phyloP scores from a whole-genome alignment of 1,284 basidiomycete genomes.

The Tilletia walkeri region DNA sequence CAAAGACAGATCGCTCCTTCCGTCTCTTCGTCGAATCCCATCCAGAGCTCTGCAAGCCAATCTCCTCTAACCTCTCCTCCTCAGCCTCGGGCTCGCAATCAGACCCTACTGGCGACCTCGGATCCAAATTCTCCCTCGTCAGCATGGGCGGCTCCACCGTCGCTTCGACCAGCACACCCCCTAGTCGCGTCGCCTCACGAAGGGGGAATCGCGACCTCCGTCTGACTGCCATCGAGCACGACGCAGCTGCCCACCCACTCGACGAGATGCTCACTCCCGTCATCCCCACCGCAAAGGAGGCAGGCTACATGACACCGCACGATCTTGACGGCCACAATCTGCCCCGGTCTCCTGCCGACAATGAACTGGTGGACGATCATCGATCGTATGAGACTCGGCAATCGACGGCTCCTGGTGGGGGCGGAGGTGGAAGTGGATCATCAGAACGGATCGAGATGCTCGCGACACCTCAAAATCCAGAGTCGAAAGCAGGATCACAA shows the following conservation, averaged over 20 bases:
- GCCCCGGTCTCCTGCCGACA: slow-evolving; percentile 1
- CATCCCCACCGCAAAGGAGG: slow-evolving; percentile 46
- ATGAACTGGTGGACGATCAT: not conserved
- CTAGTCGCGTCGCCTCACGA: slow-evolving; percentile 35
- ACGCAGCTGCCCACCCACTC: slow-evolving; percentile 6
- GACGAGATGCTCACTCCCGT: slow-evolving; percentile 24
- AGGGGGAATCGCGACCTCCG: slow-evolving; percentile 18
- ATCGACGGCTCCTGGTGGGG: not conserved
- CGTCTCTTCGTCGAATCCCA: slow-evolving; percentile 87
- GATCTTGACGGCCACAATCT: slow-evolving; percentile 16
- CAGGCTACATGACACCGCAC: slow-evolving; percentile 50
- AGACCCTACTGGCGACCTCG: not conserved
- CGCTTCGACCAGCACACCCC: slow-evolving; percentile 23
- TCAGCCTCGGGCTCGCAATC: not conserved
- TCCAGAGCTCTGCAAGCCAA: slow-evolving; percentile 68
- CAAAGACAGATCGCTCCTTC: slow-evolving; percentile 87
- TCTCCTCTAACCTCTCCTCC: not conserved
- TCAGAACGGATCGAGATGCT: not conserved
- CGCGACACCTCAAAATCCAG: not conserved
- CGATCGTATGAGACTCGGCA: too few relatives aligned
- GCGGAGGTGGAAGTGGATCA: not conserved
- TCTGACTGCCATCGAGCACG: slow-evolving; percentile 27
- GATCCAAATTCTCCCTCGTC: not conserved
- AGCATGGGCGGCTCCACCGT: not conserved
- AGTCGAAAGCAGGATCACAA: too few relatives aligned